Percentiles rank a stretch among this genome's conserved stretches.
These are phyloP conservation scores for Vanrija pseudolonga DNA, from an alignment of 1,284 basidiomycete species.

Conservation along the genomic window DNA sequence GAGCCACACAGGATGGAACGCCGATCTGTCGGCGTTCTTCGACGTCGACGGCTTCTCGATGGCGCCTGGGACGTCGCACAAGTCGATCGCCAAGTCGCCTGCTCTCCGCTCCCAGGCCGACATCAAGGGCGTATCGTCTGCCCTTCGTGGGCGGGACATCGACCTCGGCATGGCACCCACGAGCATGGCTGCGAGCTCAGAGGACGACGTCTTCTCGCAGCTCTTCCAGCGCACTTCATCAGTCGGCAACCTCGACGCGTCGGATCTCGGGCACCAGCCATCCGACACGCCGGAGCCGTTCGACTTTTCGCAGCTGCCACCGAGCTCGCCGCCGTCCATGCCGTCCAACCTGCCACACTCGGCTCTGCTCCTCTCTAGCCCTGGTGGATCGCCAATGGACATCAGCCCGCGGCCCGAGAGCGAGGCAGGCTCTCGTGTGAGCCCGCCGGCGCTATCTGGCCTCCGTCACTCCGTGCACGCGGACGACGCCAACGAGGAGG, in stretches of 20 bases:
- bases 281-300: constrained; percentile 24
- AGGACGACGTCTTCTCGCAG: constrained; percentile 36
- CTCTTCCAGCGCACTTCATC: constrained; percentile 40
- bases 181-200: constrained; percentile 8
- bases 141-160: not conserved
- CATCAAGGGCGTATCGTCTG: constrained; percentile 8
- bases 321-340: constrained; percentile 33
- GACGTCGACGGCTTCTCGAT: constrained; percentile 37
- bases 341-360: constrained; percentile 30
- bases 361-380: constrained; percentile 29
- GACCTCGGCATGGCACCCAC: not conserved
- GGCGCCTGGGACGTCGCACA: constrained; percentile 1
- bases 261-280: too few species aligned
- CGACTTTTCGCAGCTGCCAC: constrained; percentile 42
- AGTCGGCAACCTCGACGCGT: constrained; percentile 6
- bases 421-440: constrained; percentile 2
- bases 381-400: constrained; percentile 10
- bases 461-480: constrained; percentile 10
- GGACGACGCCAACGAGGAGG: not conserved
- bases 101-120: not conserved
- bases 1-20: constrained; percentile 16
- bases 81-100: not conserved
- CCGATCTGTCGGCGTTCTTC: constrained; percentile 40
- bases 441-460: constrained; percentile 1
- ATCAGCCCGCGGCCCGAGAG: constrained; percentile 2